Conservation (phyloP, 2,329 filamentous ascomycete genomes). For the Xylariaceae sp. region DNA sequence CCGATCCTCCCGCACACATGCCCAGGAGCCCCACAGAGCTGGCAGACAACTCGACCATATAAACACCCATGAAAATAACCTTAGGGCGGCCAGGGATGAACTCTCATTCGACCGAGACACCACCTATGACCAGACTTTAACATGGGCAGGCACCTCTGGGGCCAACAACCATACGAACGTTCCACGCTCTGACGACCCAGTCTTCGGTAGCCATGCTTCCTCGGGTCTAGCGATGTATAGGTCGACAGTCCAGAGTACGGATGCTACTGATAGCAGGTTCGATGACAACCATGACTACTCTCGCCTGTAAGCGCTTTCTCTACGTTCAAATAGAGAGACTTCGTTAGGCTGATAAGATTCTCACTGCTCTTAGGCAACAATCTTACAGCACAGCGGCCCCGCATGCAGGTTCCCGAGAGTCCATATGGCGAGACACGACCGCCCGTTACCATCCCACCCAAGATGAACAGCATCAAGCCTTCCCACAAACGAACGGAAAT, state of each 20-base stretch:
- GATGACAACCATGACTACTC: background rate
- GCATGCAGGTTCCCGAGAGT: background rate
- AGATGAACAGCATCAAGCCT: background rate
- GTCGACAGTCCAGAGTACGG: background rate
- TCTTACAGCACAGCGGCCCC: background rate
- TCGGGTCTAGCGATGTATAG: background rate
- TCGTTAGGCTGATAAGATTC: constrained; percentile 1
- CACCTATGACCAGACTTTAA: background rate
- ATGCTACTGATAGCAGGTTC: background rate
- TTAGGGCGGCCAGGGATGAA: background rate
- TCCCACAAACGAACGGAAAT: background rate
- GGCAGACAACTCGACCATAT: background rate
- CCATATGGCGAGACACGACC: background rate
- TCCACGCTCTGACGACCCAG: background rate
- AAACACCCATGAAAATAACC: background rate
- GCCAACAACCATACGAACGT: background rate
- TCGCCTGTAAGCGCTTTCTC: constrained; percentile 1
- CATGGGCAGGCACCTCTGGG: background rate
- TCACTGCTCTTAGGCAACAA: background rate
- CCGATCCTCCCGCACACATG: background rate
- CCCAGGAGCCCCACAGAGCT: background rate
- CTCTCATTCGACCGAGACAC: background rate
- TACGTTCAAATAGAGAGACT: background rate
- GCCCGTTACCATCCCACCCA: background rate
- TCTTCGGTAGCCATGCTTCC: background rate